phyloP scores from a whole-genome alignment of 345 rosid genomes.

The Salix purpurea region DNA sequence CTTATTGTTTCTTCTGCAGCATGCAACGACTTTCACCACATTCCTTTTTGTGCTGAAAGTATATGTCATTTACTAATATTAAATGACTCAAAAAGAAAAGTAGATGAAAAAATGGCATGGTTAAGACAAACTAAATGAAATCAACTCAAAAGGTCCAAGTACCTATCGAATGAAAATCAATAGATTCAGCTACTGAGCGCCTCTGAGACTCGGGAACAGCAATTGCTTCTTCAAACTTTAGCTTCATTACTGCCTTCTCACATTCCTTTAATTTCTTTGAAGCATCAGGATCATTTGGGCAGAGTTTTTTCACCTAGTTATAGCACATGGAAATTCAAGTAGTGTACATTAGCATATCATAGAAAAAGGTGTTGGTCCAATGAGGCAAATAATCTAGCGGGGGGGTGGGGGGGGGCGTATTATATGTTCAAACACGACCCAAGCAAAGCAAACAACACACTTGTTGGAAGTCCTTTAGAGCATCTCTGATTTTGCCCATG shows the following conservation, averaged over 20 bases:
- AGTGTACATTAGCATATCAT: background rate
- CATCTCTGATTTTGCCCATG: constrained; percentile 95
- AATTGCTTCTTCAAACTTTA: constrained; percentile 96
- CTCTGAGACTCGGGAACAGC: constrained; percentile 69
- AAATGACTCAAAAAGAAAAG: background rate
- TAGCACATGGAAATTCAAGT: constrained; percentile 15
- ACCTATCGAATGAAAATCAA: constrained; percentile 84
- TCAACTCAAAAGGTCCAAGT: constrained; percentile 8
- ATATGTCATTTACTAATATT: background rate
- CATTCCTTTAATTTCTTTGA: constrained; percentile 82
- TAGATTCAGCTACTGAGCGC: constrained; percentile 73
- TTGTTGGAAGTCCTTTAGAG: constrained; percentile 95
- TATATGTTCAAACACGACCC: background rate
- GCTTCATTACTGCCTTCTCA: constrained; percentile 89
- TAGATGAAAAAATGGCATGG: background rate
- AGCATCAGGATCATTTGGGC: constrained; percentile 96
- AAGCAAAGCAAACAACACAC: constrained; percentile 27
- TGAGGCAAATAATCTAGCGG: background rate
- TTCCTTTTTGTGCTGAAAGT: background rate
- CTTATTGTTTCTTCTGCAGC: background rate
- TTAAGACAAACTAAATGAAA: background rate
- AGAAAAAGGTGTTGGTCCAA: background rate
- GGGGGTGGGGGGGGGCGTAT: no score
- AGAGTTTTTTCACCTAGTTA: constrained; percentile 68
- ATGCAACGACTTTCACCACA: background rate